These are phyloP conservation scores for Straminergon stramineum DNA, from an alignment of 225 moss, liverwort and hornwort genomes.

Conservation along the genomic window DNA sequence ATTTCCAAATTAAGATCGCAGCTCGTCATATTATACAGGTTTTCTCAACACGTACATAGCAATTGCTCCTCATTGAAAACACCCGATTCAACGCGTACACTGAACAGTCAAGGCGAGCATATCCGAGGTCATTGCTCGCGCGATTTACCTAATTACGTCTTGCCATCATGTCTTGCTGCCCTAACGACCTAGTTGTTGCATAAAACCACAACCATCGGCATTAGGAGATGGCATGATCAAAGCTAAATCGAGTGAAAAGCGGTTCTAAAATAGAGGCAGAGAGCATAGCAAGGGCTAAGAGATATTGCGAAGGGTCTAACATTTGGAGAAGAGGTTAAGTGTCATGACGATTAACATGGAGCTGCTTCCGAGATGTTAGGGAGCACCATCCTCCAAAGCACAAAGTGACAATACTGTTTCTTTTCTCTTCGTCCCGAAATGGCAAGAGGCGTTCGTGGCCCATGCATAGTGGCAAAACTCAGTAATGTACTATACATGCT, in stretches of 20 bases:
- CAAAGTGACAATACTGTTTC: not conserved
- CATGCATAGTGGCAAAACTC: not conserved
- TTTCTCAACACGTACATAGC: not conserved
- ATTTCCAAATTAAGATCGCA: not conserved
- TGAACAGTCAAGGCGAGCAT: not conserved
- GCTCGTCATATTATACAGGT: not conserved
- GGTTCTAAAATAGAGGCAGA: not conserved
- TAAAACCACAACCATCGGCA: not conserved
- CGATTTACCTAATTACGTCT: not conserved
- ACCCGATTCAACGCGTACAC: not conserved
- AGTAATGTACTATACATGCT: not conserved
- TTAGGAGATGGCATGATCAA: not conserved
- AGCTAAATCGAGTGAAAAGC: not conserved
- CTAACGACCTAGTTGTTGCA: not conserved
- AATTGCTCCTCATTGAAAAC: not conserved
- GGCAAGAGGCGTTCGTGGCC: not conserved
- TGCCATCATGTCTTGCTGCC: not conserved
- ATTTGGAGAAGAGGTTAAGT: not conserved
- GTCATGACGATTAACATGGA: conserved; percentile 6
- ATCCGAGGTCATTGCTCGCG: not conserved
- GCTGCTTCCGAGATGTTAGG: conserved; percentile 3
- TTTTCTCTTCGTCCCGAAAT: not conserved
- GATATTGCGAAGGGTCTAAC: not conserved
- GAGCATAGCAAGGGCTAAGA: not conserved
- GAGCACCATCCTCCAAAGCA: not conserved